Conservation (phyloP, 331 rosid genomes). For the Quercus tomentella region DNA sequence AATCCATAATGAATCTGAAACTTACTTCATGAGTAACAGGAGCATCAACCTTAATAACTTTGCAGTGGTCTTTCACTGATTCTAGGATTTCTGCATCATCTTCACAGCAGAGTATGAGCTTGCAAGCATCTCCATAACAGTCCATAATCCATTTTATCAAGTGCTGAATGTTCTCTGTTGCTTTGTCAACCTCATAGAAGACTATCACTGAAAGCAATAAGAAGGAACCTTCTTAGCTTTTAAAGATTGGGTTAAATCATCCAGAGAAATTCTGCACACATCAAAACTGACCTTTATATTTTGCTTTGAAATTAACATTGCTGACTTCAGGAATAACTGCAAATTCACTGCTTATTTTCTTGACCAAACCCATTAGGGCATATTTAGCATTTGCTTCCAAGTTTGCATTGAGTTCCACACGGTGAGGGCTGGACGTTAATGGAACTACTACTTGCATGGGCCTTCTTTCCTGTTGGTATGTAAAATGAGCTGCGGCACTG, state of each 20-base stretch:
- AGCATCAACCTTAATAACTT: conserved; percentile 51
- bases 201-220: conserved; percentile 50
- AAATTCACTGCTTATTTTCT: conserved; percentile 63
- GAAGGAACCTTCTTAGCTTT: conserved; percentile 17
- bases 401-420: conserved; percentile 68
- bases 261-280: not conserved
- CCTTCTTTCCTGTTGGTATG: conserved; percentile 60
- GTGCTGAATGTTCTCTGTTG: conserved; percentile 66
- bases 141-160: conserved; percentile 89
- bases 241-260: conserved; percentile 1
- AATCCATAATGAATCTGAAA: not conserved
- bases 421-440: conserved; percentile 66
- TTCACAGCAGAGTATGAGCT: conserved; percentile 67
- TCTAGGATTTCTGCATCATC: conserved; percentile 56
- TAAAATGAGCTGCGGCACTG: conserved; percentile 6
- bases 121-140: conserved; percentile 70
- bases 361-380: conserved; percentile 80
- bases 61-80: conserved; percentile 54
- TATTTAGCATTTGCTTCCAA: conserved; percentile 66
- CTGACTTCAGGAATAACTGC: conserved; percentile 65
- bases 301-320: conserved; percentile 41
- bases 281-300: conserved; percentile 58
- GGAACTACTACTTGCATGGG: conserved; percentile 63
- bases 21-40: conserved; percentile 76
- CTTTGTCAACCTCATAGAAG: conserved; percentile 72